Evolutionary conservation across 495 filamentous ascomycete genomes (phyloP), one percentile per base, ranked within the genome.

Genomic region (Poronia punctata): DNA sequence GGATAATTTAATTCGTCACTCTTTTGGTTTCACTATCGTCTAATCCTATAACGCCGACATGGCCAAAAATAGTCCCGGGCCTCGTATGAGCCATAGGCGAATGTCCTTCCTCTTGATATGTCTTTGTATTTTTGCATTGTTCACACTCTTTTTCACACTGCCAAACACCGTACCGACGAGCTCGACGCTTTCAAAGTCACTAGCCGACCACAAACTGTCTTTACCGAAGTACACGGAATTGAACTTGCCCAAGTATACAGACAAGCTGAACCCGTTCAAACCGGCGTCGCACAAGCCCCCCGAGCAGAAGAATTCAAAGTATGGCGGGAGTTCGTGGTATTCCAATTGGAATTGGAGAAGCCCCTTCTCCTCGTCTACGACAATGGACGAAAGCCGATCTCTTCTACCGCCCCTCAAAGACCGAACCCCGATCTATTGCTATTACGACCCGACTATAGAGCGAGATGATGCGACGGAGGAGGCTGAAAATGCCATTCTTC

Each of bases 391-490:
- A 62, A 79, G 80, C 45, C 73, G 88, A 31, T 80, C 84, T n/a
- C 78, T 95, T 40, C 79, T 98, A 3, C 92, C 92, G 40, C 83
- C 88, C 3, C 60, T 88, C n/a, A 57, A 48, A 16, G 65, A 77
- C 25, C 76, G 90, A 21, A 79, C 83, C 12, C 75, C 79, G n/a
- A 79, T 97, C 30, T 97, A 95, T 61, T 94, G 89, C 36, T 98
- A 86, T 60, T 95, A 94, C 55, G 86, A 95, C 48, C 64, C 75
- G 15, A 78, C 72, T 5, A 56, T 72, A 38, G 72, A 82, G 46
- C 76, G 78, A 48, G 76, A 79, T 29, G 67, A 72, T 37, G 68
- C 69, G 9, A 67, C 69, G 26, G 74, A 76, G 44, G 74, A 79
- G 21, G 82, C 85, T 3, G 85, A 97, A 54, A 79, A 79, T 48